Evolutionary conservation across 352 stramenopile species (phyloP).

Genomic region (Pythium biforme): DNA sequence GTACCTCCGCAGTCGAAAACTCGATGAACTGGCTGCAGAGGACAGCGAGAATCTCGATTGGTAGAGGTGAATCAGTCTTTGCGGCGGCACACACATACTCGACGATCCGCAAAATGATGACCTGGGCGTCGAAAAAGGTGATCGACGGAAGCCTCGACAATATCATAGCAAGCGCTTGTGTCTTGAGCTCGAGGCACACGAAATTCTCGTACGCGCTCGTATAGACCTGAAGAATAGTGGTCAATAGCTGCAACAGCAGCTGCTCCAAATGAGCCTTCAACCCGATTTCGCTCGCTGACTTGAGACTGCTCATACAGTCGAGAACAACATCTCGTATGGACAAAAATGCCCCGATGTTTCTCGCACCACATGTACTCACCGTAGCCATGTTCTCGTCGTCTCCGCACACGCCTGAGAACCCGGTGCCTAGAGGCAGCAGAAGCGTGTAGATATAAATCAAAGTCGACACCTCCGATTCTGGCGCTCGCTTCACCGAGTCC

Average conservation of each 20-base stretch:
- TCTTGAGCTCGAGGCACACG: slow-evolving; percentile 64
- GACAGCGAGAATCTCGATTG: slow-evolving; percentile 61
- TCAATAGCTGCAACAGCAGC: slow-evolving; percentile 59
- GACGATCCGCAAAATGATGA: slow-evolving; percentile 76
- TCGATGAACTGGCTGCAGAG: slow-evolving; percentile 70
- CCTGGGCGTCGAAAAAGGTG: slow-evolving; percentile 48
- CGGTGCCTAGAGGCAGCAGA: slow-evolving; percentile 57
- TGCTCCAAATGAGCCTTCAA: slow-evolving; percentile 35
- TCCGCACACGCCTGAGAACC: slow-evolving; percentile 36
- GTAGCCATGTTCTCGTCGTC: slow-evolving; percentile 39
- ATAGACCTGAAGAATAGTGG: slow-evolving; percentile 67
- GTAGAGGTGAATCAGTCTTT: slow-evolving; percentile 37
- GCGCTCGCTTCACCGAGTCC: slow-evolving; percentile 38
- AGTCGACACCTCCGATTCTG: slow-evolving; percentile 38
- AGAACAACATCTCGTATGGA: slow-evolving; percentile 67
- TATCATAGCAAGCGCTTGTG: slow-evolving; percentile 62
- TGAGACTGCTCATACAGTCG: slow-evolving; percentile 41
- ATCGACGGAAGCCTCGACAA: slow-evolving; percentile 63
- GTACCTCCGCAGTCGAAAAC: slow-evolving; percentile 33
- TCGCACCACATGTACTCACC: slow-evolving; percentile 43
- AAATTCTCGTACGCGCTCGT: slow-evolving; percentile 76
- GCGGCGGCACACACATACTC: slow-evolving; percentile 72
- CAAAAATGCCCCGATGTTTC: slow-evolving; percentile 65
- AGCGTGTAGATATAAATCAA: slow-evolving; percentile 55
- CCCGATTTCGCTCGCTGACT: not conserved